Conservation (phyloP, 345 rosid species). For the Linum lewisii region DNA sequence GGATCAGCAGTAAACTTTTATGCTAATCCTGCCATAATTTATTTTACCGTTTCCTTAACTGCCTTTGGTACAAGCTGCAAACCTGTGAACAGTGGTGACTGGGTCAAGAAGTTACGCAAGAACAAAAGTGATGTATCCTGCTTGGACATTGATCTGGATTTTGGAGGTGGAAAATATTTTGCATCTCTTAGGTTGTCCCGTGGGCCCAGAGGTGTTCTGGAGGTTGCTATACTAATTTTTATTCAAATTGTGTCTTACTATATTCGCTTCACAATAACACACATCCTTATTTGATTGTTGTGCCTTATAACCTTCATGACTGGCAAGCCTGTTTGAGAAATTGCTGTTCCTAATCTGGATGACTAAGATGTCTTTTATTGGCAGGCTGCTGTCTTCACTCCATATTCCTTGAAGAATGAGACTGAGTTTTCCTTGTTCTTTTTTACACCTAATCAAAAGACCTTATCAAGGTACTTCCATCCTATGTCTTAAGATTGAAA, state of each 20-base stretch:
- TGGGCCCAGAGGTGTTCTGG: conserved; percentile 71
- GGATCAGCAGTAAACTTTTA: conserved; percentile 73
- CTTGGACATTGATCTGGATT: conserved; percentile 77
- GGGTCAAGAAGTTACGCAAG: conserved; percentile 71
- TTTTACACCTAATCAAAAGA: conserved; percentile 50
- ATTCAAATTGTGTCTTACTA: not conserved
- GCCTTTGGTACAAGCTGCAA: conserved; percentile 57
- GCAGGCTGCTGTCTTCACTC: conserved; percentile 72
- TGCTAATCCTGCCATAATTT: conserved; percentile 64
- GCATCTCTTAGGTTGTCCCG: conserved; percentile 74
- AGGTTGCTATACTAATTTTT: conserved; percentile 36
- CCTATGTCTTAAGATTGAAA: conserved; percentile 12
- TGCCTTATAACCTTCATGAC: not conserved
- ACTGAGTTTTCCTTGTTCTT: conserved; percentile 52
- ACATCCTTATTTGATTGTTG: conserved; percentile 10
- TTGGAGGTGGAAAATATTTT: conserved; percentile 67
- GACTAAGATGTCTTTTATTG: conserved; percentile 16
- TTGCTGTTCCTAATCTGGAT: conserved; percentile 4
- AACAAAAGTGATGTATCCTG: conserved; percentile 37
- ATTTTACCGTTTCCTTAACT: conserved; percentile 53
- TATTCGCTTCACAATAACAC: conserved; percentile 1
- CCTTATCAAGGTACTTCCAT: conserved; percentile 53
- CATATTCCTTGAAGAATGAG: conserved; percentile 66
- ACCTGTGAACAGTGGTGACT: conserved; percentile 75
- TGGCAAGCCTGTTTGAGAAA: not conserved